Evolutionary conservation across 139 green algal species (phyloP).

Genomic region (Micractinium sp.): DNA sequence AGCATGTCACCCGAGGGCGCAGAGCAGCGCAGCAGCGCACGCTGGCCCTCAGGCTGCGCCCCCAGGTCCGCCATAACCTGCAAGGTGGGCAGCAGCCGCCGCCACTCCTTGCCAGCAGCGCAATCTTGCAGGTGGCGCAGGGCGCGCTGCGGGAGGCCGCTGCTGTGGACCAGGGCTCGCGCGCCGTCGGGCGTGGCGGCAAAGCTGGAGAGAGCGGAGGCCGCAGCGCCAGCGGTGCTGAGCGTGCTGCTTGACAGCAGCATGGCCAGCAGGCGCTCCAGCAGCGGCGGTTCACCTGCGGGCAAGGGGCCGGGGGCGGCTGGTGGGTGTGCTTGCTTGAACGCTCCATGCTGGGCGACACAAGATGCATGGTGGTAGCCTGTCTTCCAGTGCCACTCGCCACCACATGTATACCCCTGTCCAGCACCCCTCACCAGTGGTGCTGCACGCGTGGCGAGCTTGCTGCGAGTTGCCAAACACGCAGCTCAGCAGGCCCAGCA

Average conservation of each 20-base stretch:
- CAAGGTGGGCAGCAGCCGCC: neutral
- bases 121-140: neutral
- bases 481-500: constrained; percentile 6
- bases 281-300: neutral
- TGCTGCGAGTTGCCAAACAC: neutral
- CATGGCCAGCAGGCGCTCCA: neutral
- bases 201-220: neutral
- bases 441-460: neutral
- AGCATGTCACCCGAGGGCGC: constrained; percentile 5
- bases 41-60: constrained; percentile 7
- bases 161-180: neutral
- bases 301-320: no score
- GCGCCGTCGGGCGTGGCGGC: constrained; percentile 14
- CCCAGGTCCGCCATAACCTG: neutral
- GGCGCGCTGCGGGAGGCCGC: neutral
- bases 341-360: no score
- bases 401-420: no score
- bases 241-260: neutral
- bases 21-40: neutral
- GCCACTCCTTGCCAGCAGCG: neutral
- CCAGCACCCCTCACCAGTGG: neutral
- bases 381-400: no score
- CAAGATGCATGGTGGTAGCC: no score
- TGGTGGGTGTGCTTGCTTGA: no score
- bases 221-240: neutral